These are phyloP conservation scores for Berkeleyomyces basicola DNA, from an alignment of 2,329 filamentous ascomycete genomes.

Conservation along the genomic window DNA sequence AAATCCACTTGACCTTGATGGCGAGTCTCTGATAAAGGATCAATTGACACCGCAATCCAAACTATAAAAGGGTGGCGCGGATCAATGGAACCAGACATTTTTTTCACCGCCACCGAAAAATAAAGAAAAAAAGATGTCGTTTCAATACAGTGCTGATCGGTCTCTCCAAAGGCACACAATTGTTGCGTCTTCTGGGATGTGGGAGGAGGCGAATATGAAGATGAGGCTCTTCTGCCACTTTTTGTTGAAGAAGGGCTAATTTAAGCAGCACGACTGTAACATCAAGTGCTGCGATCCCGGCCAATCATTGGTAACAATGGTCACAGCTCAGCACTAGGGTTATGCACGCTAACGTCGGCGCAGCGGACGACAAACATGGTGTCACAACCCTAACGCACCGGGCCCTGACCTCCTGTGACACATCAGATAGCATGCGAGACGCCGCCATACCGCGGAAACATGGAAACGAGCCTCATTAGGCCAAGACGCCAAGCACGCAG, in stretches of 20 bases:
- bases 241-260: background rate
- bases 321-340: background rate
- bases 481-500: background rate
- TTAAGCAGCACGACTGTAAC: background rate
- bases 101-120: background rate
- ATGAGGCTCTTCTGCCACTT: background rate
- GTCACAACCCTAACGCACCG: background rate
- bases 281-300: background rate
- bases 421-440: background rate
- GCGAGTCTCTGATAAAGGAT: background rate
- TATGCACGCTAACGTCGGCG: background rate
- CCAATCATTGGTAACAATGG: background rate
- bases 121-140: background rate
- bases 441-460: slow-evolving; percentile 2
- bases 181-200: background rate
- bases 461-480: background rate
- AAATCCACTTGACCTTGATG: background rate
- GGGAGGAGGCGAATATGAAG: background rate
- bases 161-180: background rate
- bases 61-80: background rate
- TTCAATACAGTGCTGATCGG: background rate
- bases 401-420: background rate
- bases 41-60: background rate
- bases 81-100: background rate
- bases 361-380: background rate